A percentile compares a stretch with the other conserved stretches of the same genome.
Evolutionary conservation across 1,284 basidiomycete species (phyloP).

Genomic region (Papiliotrema terrestris): DNA sequence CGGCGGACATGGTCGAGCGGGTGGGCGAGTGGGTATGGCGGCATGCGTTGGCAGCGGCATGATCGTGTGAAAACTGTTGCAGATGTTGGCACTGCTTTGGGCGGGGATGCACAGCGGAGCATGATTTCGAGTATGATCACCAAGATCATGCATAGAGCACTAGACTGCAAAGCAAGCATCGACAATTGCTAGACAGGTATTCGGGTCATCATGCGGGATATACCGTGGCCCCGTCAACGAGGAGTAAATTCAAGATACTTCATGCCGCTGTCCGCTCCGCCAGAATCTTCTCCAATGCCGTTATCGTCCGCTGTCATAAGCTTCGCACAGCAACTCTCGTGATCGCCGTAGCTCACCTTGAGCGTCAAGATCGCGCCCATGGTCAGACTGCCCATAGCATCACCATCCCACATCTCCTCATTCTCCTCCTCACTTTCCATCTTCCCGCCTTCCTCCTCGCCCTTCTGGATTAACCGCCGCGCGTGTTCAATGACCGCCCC

Average conservation of each 20-base stretch:
- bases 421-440: constrained; percentile 46
- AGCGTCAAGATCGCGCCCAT: constrained; percentile 76
- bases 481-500: constrained; percentile 66
- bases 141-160: too few relatives aligned
- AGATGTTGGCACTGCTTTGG: too few relatives aligned
- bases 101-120: too few relatives aligned
- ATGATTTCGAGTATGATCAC: too few relatives aligned
- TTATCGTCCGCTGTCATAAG: constrained; percentile 23
- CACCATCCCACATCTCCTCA: constrained; percentile 49
- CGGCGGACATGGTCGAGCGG: constrained; percentile 44
- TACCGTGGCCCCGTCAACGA: neutral
- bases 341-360: constrained; percentile 22
- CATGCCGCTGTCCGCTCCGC: neutral
- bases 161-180: too few relatives aligned
- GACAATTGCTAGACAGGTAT: too few relatives aligned
- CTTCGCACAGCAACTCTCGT: too few relatives aligned
- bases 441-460: constrained; percentile 33
- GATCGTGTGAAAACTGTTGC: too few relatives aligned
- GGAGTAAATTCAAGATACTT: neutral
- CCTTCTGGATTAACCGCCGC: constrained; percentile 61
- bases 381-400: constrained; percentile 71
- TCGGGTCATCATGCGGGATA: too few relatives aligned
- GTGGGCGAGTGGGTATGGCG: constrained; percentile 47
- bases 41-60: constrained; percentile 12
- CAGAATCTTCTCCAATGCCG: constrained; percentile 23